Conservation (phyloP, 228 moss, liverwort and hornwort genomes). For the Sphagnum fallax region DNA sequence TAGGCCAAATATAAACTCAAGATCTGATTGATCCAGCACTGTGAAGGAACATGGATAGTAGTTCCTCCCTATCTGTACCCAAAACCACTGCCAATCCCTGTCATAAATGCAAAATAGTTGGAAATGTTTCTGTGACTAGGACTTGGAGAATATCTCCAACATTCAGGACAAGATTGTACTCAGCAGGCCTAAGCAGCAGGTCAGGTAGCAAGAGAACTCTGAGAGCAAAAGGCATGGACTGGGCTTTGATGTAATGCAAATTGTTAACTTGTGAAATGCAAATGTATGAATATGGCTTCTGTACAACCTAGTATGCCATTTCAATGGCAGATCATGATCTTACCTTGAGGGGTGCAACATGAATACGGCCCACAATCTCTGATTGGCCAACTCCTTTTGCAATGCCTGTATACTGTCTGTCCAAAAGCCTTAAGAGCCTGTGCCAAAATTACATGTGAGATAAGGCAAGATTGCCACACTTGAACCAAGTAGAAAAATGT, state of each 20-base stretch:
- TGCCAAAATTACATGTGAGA: not conserved
- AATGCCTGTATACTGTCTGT: conserved; percentile 78
- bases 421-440: conserved; percentile 89
- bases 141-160: too few species aligned
- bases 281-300: too few species aligned
- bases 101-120: too few species aligned
- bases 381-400: conserved; percentile 97
- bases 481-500: not conserved
- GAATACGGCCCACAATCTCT: conserved; percentile 92
- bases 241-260: too few species aligned
- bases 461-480: not conserved
- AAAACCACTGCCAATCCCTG: not conserved
- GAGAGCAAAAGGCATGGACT: too few species aligned
- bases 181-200: too few species aligned
- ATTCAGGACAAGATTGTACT: too few species aligned
- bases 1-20: conserved; percentile 94
- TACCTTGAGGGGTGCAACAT: conserved; percentile 97
- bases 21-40: conserved; percentile 91
- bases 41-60: conserved; percentile 97
- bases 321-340: too few species aligned
- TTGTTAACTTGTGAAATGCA: too few species aligned
- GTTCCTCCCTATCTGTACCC: conserved; percentile 72
- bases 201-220: too few species aligned
- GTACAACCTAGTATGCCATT: too few species aligned
- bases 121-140: too few species aligned